Evolutionary conservation across 2,329 filamentous ascomycete genomes (phyloP).

Genomic region (Ilyonectria sp.): DNA sequence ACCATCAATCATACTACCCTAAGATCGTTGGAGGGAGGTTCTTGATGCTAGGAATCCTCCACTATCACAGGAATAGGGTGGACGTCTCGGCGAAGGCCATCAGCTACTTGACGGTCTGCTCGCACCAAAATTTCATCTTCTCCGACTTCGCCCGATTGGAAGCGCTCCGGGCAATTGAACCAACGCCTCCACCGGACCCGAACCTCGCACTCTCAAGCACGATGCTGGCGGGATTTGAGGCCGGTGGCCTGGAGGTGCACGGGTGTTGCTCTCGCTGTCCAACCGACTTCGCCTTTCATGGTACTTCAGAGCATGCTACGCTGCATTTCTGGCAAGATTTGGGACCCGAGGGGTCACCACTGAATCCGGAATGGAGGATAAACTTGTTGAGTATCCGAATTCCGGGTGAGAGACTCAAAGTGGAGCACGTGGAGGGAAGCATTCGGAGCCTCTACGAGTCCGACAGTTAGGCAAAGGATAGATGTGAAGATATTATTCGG

Average conservation of each 20-base stretch:
- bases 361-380: background rate
- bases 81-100: background rate
- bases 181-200: background rate
- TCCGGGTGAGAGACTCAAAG: too few relatives aligned
- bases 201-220: background rate
- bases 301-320: background rate
- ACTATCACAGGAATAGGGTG: background rate
- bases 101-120: background rate
- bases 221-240: background rate
- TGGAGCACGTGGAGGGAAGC: too few relatives aligned
- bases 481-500: too few relatives aligned
- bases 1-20: background rate
- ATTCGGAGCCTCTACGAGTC: too few relatives aligned
- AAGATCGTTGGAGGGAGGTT: background rate
- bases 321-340: slow-evolving; percentile 17
- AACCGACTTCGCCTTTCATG: slow-evolving; percentile 1
- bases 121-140: background rate
- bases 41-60: background rate
- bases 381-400: background rate
- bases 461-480: too few relatives aligned
- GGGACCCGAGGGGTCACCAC: slow-evolving; percentile 2
- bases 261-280: background rate
- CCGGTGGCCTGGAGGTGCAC: background rate
- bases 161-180: background rate
- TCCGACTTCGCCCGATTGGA: background rate